Evolutionary conservation across 208 protist genomes (phyloP), one percentile per base, ranked within the genome.

Genomic region (Trypanosoma cruzi): DNA sequence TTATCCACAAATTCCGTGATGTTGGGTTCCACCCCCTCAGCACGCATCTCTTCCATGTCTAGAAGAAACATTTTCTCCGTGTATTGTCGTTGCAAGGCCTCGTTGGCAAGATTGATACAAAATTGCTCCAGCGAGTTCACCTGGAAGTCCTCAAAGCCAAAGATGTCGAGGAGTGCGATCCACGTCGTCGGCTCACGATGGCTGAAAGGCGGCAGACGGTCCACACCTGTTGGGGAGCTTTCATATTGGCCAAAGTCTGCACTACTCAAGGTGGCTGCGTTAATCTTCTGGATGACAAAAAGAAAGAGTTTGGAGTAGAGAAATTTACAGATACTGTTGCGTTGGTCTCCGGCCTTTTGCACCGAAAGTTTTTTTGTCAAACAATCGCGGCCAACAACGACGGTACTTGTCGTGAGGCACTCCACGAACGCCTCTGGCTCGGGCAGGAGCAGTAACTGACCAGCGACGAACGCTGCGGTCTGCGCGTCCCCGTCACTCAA

Each of bases 81-180:
- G 84, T 95, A 98, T 52, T 95, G 80, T 62, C 90, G 86, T 68
- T 98, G 95, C 36, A 98, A 74, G 37, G 82, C 89, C 65, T 98
- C 95, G 71, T 98, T 98, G 13, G 90, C 86, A 57, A 85, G 95
- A 63, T 97, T 98, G 64, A 97, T 97, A 67, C 90, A 96, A 10
- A 98, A 77, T 71, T 97, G 92, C 73, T 97, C 92, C 57, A 98
- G 94, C 52, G 73, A 81, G 74, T 96, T 96, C 4, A 80, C 22
- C 29, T 77, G 71, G 67, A 96, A 94, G 28, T 81, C 60, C 65
- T 96, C 90, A 67, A 96, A 96, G n/a, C 90, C 88, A 64, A 90
- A 91, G 58, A 94, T 92, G 70, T 94, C 88, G n/a, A 92, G 67
- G 24, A 96, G 82, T 52, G 86, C 92, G 64, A 96, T 94, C 24